Conservation (phyloP, 2,329 filamentous ascomycete species). For the Sporothrix euskadiensis region DNA sequence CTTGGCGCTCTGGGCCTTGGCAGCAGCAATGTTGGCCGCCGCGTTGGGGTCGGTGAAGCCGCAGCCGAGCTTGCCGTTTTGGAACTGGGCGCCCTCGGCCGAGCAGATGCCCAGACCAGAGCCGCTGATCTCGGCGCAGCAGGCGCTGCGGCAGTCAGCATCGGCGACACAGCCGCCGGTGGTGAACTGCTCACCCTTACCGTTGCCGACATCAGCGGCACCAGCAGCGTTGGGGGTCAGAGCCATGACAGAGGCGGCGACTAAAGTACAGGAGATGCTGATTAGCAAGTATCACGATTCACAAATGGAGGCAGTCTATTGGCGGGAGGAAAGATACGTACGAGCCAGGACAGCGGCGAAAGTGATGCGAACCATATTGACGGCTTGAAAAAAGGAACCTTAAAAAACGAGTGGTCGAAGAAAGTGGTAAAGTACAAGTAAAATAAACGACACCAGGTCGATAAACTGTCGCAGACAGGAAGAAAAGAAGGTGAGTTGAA, state of each 20-base stretch:
- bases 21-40: constrained; percentile 35
- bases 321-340: constrained; percentile 28
- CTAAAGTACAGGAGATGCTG: constrained; percentile 19
- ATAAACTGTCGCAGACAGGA: constrained; percentile 26
- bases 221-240: constrained; percentile 39
- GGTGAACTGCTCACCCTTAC: constrained; percentile 39
- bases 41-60: constrained; percentile 40
- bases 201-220: constrained; percentile 38
- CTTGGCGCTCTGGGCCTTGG: constrained; percentile 39
- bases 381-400: constrained; percentile 18
- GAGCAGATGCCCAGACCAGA: constrained; percentile 39
- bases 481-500: constrained; percentile 6
- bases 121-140: constrained; percentile 37
- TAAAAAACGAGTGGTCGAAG: not conserved
- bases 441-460: constrained; percentile 31
- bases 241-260: constrained; percentile 37
- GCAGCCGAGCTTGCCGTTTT: constrained; percentile 42
- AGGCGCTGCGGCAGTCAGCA: constrained; percentile 38
- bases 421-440: constrained; percentile 15
- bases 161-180: constrained; percentile 41
- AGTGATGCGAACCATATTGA: constrained; percentile 40
- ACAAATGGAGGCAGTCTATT: not conserved
- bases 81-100: constrained; percentile 38
- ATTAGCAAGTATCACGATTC: not conserved
- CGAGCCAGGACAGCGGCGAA: constrained; percentile 36